Evolutionary conservation across 306 rosid species (phyloP), one percentile per base, ranked within the genome.

Genomic region (Castanospermum australe): DNA sequence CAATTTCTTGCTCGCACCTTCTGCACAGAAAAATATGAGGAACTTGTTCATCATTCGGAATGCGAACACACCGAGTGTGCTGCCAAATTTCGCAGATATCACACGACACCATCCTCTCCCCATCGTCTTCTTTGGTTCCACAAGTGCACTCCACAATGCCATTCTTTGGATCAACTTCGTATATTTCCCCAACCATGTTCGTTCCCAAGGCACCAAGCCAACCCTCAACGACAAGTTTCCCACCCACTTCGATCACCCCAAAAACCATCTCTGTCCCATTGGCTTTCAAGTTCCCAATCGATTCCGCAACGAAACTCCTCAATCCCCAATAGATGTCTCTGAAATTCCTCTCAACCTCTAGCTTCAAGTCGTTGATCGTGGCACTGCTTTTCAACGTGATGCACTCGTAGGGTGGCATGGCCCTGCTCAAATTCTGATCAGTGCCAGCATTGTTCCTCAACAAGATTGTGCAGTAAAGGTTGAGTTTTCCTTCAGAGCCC

Each of bases 21-120:
- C 62, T 87, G 76, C 97, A 94, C 6, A 94, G 59, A 88, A 94
- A 94, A 38, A 94, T 88, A 18, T 76, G 87, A 54, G 99, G 97
- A 70, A 86, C 73, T 72, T 89, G 81, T 74, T 89, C 89, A 67
- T 89, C 82, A 82, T 91, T 79, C 3, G 93, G 95, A 66, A 94
- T 87, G 5, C 91, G 66, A 85, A 87, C 90, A 76, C 97, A 95
- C 20, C 88, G 85, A 9, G 98, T 95, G 11, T 92, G 99, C 71
- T 95, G 94, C 94, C 87, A 75, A 66, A 69, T 89, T 51, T 95
- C 99, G 80, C 98, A 95, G 32, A 94, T 94, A 81, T 94, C 99
- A 81, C 97, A 94, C 0, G 82, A 69, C 0, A 95, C 84, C 92
- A 90, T 87, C 36, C 96, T 86, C 44, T 95, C 97, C n/a, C 98